Base-by-base conservation (phyloP, 2,329 filamentous ascomycete genomes). In the Cladosporium halotolerans region DNA sequence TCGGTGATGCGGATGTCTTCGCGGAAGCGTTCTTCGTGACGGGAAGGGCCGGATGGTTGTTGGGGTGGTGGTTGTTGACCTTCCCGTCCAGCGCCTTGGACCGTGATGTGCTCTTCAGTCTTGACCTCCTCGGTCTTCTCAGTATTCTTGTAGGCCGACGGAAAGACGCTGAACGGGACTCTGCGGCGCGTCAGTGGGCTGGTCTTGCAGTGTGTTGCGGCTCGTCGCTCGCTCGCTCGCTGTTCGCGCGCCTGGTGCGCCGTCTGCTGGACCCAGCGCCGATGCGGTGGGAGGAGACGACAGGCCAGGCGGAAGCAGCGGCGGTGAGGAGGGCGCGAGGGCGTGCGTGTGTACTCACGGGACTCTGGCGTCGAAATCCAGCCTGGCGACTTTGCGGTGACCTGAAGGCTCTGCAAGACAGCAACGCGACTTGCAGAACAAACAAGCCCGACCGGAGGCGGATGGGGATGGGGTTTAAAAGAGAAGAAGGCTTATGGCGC, bases 331-430 rank as follows among this genome's bases (percentile, higher is more conserved):
- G 23, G 23, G 23, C 23, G 23, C 23, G 23, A 28, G 23, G 5
- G 23, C 2, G 23, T 28, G 23, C 23, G 18, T 32, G 40, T 2
- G 19, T 41, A 59, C 63, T 60, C 53, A 65, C 82, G 92, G 89
- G 78, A 96, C 88, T 78, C 90, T 88, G 79, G 91, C 90, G 88
- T 96, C 91, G 93, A 95, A 96, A 89, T 96, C 91, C 91, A 96
- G 91, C 81, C 89, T 96, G 89, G 79, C 89, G 85, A 87, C 84
- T 77, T 73, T 74, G 75, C 77, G 78, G 80, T 79, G 83, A 85
- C 85, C 88, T 82, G 81, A 83, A 83, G 73, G 72, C 77, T 76
- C 77, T 77, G 77, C 76, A 74, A 79, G 74, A 56, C 57, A 52
- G 52, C 54, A 54, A 42, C 43, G 50, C 50, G 50, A 53, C 50